Percentiles rank a stretch among this genome's conserved stretches.
phyloP scores from a whole-genome alignment of 805 yeast species.

The Barnettozyma sp. region DNA sequence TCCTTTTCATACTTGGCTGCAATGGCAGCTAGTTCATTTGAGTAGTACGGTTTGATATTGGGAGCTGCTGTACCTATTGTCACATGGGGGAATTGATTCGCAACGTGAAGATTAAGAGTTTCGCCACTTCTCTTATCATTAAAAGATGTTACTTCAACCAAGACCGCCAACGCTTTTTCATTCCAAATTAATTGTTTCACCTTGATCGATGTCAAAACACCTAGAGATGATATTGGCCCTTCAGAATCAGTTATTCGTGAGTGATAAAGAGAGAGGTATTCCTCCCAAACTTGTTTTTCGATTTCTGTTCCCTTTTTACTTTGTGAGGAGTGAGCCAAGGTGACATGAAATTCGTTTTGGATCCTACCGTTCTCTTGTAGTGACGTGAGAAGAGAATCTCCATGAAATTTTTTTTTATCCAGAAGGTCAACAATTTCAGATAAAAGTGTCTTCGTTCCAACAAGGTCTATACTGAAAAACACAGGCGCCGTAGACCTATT shows the following conservation, averaged over 20 bases:
- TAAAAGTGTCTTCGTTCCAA: conserved; percentile 12
- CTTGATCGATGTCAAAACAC: conserved; percentile 32
- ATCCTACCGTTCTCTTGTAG: conserved; percentile 32
- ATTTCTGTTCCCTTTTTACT: conserved; percentile 25
- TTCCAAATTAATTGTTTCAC: conserved; percentile 44
- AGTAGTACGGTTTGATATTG: conserved; percentile 42
- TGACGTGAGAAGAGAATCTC: neutral
- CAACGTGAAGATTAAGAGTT: conserved; percentile 25
- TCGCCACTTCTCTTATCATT: conserved; percentile 5
- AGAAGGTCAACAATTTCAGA: conserved; percentile 14
- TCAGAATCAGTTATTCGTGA: conserved; percentile 3
- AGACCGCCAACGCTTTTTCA: conserved; percentile 44
- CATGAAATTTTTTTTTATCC: neutral
- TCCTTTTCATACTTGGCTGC: conserved; percentile 9
- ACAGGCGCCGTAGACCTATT: conserved; percentile 27
- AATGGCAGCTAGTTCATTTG: conserved; percentile 36
- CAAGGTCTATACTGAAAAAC: conserved; percentile 41
- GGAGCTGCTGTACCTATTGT: conserved; percentile 58
- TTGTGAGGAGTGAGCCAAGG: conserved; percentile 45
- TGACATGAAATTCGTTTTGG: conserved; percentile 58
- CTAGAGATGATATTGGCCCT: conserved; percentile 7
- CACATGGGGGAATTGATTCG: conserved; percentile 53
- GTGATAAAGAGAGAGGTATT: conserved; percentile 15
- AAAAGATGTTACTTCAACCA: conserved; percentile 31
- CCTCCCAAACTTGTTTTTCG: conserved; percentile 25